phyloP scores from a whole-genome alignment of 2,329 filamentous ascomycete species.

The Clonostachys sp. region DNA sequence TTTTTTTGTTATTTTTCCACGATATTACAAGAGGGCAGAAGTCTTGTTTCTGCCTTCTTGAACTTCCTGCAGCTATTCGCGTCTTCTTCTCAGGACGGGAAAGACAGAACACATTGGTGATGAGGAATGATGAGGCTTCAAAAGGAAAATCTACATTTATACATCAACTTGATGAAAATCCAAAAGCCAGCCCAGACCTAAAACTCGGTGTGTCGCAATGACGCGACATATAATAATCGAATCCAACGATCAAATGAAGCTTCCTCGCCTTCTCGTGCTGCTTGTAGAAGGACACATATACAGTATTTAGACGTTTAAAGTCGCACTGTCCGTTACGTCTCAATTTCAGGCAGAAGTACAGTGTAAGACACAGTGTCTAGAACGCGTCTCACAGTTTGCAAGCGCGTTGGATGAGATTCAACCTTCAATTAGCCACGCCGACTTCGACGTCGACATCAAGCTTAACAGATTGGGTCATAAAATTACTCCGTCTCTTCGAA shows the following conservation, averaged over 20 bases:
- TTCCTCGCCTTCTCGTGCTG: no score
- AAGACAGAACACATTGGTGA: background rate
- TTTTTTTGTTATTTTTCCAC: conserved; percentile 8
- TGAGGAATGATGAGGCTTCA: background rate
- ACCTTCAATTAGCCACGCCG: no score
- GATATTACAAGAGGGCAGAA: background rate
- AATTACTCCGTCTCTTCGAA: no score
- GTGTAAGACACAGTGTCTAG: conserved; percentile 1
- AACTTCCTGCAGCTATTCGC: background rate
- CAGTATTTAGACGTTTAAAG: background rate
- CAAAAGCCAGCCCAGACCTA: no score
- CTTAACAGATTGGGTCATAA: no score
- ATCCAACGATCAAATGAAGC: no score
- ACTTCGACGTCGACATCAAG: no score
- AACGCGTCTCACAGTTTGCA: conserved; percentile 1
- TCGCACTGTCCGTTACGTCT: background rate
- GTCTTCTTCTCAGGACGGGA: background rate
- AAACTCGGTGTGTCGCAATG: no score
- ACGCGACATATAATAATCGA: no score
- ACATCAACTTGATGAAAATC: no score
- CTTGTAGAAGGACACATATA: background rate
- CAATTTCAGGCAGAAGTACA: background rate
- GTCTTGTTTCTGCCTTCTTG: background rate
- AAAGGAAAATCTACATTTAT: no score
- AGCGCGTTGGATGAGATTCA: no score